phyloP scores from a whole-genome alignment of 176 grass and related monocot genomes.

The Oryza glumipatula region DNA sequence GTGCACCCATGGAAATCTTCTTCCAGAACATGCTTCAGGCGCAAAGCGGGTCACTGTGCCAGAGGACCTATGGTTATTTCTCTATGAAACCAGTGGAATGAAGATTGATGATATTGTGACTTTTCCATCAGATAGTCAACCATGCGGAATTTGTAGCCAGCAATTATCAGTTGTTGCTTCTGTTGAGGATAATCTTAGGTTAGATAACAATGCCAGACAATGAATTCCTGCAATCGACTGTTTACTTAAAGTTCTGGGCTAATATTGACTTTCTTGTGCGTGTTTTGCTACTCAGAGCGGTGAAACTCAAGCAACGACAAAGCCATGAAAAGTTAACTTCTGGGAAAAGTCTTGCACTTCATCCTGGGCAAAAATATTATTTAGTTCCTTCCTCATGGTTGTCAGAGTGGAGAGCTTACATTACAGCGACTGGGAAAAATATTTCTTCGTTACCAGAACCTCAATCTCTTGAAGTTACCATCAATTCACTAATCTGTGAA shows the following conservation, averaged over 20 bases:
- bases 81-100: constrained; percentile 56
- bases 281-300: constrained; percentile 58
- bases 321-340: constrained; percentile 85
- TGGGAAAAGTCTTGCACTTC: constrained; percentile 72
- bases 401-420: constrained; percentile 86
- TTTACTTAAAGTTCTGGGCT: constrained; percentile 30
- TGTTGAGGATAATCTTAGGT: constrained; percentile 89
- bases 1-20: constrained; percentile 80
- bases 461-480: constrained; percentile 62
- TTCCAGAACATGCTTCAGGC: constrained; percentile 81
- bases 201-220: constrained; percentile 36
- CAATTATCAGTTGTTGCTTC: constrained; percentile 87
- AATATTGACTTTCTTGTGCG: constrained; percentile 36
- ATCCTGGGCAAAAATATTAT: constrained; percentile 75
- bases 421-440: constrained; percentile 91
- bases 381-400: constrained; percentile 89
- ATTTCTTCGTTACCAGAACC: constrained; percentile 77
- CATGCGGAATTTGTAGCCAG: constrained; percentile 70
- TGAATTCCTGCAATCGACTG: constrained; percentile 10
- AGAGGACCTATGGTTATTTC: constrained; percentile 85
- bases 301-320: constrained; percentile 82
- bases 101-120: constrained; percentile 57
- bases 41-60: constrained; percentile 88
- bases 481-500: constrained; percentile 81
- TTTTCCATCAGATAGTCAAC: constrained; percentile 73